Base-by-base conservation (phyloP, 2,329 filamentous ascomycete genomes). In the Aureobasidium sp. region DNA sequence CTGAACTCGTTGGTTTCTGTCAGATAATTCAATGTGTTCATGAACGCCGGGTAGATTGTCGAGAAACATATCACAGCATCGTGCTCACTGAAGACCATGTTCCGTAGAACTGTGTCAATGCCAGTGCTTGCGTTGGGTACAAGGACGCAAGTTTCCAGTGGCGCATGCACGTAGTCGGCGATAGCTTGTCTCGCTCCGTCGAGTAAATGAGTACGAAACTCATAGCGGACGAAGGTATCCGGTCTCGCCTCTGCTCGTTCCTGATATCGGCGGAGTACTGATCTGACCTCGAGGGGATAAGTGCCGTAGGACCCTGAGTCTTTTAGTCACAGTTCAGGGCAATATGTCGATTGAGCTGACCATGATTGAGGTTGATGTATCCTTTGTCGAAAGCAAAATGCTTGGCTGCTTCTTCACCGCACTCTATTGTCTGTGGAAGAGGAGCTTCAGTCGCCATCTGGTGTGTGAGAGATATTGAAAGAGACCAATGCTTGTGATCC, bases 1-100 rank as follows among this genome's bases (percentile, higher is more conserved):
- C 87, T 85, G 0, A 83, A 71, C 18, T 80, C 72, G 0, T 85
- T 88, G 2, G 87, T 89, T 74, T 97, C 94, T n/a, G 86, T 83
- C 42, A 96, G 79, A 65, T 89, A 95, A 48, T 90, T 84, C 82
- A 0, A 90, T 90, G 74, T 93, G 94, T 65, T 90, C 91, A 74
- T 93, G 94, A 1, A 89, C 90, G 65, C 90, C 90, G 76, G n/a
- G n/a, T 97, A 97, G 61, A 94, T 87, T 47, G 92, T 94, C 43
- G 86, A 87, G 75, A 97, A 97, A 77, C 90, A 91, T 51, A 97
- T 72, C 68, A 97, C 92, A 68, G 91, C 89, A 74, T 98, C 95
- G 67, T 91, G 90, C 0, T 82, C 76, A 43, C 87, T 77, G 85
- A 90, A 97, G 1, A 76, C 74, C 2, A 98, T 78, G 75, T 92